Evolutionary conservation across 192 early-diverging fungal genomes (phyloP).

Genomic region (Kickxella alabastrina): DNA sequence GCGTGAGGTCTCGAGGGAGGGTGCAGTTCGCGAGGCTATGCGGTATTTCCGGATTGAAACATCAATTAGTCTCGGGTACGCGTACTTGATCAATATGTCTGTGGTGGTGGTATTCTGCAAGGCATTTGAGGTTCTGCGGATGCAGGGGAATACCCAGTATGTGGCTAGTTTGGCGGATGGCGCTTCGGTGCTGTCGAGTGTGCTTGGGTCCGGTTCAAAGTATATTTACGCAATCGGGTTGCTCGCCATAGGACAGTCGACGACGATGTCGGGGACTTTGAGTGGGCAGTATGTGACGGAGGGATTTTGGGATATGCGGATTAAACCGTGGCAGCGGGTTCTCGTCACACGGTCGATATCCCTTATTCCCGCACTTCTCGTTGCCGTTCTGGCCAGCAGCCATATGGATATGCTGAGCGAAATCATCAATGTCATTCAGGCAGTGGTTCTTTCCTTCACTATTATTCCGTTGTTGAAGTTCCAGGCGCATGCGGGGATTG

Average conservation of each 20-base stretch:
- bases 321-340: slow-evolving; percentile 70
- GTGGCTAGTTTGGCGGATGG: slow-evolving; percentile 43
- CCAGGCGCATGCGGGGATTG: slow-evolving; percentile 52
- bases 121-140: slow-evolving; percentile 54
- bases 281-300: slow-evolving; percentile 89
- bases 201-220: slow-evolving; percentile 63
- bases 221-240: slow-evolving; percentile 80
- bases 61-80: slow-evolving; percentile 54
- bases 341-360: slow-evolving; percentile 60
- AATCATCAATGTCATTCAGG: slow-evolving; percentile 68
- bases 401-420: slow-evolving; percentile 68
- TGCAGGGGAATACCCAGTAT: slow-evolving; percentile 39
- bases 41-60: slow-evolving; percentile 67
- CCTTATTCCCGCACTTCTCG: slow-evolving; percentile 60
- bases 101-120: slow-evolving; percentile 67
- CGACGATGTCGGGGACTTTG: slow-evolving; percentile 86
- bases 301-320: slow-evolving; percentile 71
- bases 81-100: slow-evolving; percentile 70
- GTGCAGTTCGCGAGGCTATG: slow-evolving; percentile 66
- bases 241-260: slow-evolving; percentile 78
- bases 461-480: slow-evolving; percentile 66
- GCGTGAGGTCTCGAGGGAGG: slow-evolving; percentile 44
- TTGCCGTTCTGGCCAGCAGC: slow-evolving; percentile 56
- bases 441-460: slow-evolving; percentile 62
- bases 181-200: slow-evolving; percentile 55